Base-by-base conservation (phyloP, 2,329 filamentous ascomycete genomes). In the Pestalotiopsis sp. region DNA sequence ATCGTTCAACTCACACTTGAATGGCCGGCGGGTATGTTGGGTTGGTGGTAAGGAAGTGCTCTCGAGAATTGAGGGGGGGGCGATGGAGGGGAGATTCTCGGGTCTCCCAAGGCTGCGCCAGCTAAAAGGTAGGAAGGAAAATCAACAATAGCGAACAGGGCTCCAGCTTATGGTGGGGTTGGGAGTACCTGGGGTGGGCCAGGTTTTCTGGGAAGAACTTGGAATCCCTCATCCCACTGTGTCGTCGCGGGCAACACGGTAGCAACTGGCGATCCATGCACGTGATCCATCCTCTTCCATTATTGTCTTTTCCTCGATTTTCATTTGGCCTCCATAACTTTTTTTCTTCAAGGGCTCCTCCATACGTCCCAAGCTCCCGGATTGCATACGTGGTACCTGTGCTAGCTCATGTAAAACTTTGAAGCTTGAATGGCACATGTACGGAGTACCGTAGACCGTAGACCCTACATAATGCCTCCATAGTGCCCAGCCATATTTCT, bases 191-290 rank as follows among this genome's bases (percentile, higher is more conserved):
- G 59, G 45, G 45, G 59, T 61, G 59, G 59, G 59, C 59, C 59
- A 61, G n/a, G 12, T 36, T 61, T 20, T 27, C 25, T 38, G 45
- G 17, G 17, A n/a, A n/a, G 45, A 52, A 52, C 45, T 52, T 61
- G 25, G n/a, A 36, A 61, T 61, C 59, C 27, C 25, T 36, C 27
- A 61, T 61, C 59, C 59, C 59, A 61, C 59, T 52, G 59, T 61
- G 59, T 61, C 59, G 59, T 61, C 31, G 59, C 59, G 59, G 59
- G 59, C 59, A 61, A 61, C 59, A 61, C 25, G n/a, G 31, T 61
- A 27, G 36, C 59, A 59, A 36, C 27, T 36, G 23, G 57, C 20
- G 59, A 38, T 36, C 27, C 11, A 61, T 61, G 59, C 59, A 61
- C 59, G 59, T 61, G 59, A 61, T 61, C 59, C 45, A 52, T 52